A percentile compares a stretch with the other conserved stretches of the same genome.
These are phyloP conservation scores for Fusarium sp. DNA, from an alignment of 2,329 filamentous ascomycete species.

Conservation along the genomic window DNA sequence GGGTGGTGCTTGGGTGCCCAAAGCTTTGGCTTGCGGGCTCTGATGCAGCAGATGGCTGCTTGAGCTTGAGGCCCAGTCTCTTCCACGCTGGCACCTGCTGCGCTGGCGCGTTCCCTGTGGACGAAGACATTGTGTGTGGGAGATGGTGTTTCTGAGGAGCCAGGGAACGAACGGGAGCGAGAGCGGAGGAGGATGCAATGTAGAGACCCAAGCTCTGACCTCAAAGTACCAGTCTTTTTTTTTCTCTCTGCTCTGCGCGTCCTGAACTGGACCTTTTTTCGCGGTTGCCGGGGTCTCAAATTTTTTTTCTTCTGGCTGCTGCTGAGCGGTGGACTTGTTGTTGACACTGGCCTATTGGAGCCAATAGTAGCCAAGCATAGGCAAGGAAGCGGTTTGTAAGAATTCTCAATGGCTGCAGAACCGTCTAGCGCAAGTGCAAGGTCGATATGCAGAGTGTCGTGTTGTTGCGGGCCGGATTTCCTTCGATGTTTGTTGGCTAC, in stretches of 20 bases:
- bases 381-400: constrained; percentile 19
- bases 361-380: constrained; percentile 21
- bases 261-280: constrained; percentile 34
- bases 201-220: not conserved
- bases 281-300: constrained; percentile 29
- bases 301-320: constrained; percentile 38
- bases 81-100: constrained; percentile 70
- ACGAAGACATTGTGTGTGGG: constrained; percentile 55
- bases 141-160: constrained; percentile 24
- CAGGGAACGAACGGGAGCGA: constrained; percentile 9
- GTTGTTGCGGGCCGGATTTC: constrained; percentile 39
- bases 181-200: not conserved
- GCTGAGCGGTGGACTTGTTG: constrained; percentile 27
- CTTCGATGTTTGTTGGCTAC: constrained; percentile 35
- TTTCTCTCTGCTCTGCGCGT: constrained; percentile 19
- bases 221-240: constrained; percentile 18
- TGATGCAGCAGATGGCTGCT: constrained; percentile 53
- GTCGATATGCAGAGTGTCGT: constrained; percentile 38
- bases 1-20: constrained; percentile 55
- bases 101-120: constrained; percentile 57
- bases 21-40: constrained; percentile 50
- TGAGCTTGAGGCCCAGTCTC: constrained; percentile 73
- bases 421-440: constrained; percentile 38
- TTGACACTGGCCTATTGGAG: constrained; percentile 29
- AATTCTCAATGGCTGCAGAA: constrained; percentile 39